Evolutionary conservation across 306 rosid genomes (phyloP).

Genomic region (Casuarina glauca): DNA sequence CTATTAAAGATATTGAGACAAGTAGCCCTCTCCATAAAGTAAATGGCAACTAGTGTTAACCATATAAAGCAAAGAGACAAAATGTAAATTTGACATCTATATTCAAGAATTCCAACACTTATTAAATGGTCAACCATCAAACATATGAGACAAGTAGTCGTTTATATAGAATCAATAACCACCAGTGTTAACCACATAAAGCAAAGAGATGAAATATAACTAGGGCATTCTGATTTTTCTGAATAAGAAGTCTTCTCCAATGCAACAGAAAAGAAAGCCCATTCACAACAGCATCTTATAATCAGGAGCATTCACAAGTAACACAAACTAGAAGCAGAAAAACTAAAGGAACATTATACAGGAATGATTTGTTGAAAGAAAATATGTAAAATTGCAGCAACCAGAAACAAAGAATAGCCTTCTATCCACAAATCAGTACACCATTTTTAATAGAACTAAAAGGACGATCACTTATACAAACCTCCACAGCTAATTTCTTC

Average conservation of each 20-base stretch:
- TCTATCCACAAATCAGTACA: not conserved
- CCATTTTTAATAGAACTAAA: no score
- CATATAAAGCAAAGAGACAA: no score
- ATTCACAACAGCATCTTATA: not conserved
- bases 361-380: not conserved
- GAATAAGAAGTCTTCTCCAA: not conserved
- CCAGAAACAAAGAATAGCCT: not conserved
- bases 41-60: no score
- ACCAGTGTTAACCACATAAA: not conserved
- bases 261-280: not conserved
- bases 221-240: not conserved
- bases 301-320: not conserved
- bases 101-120: not conserved
- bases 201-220: not conserved
- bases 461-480: not conserved
- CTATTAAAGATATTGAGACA: no score
- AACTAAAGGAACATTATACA: not conserved
- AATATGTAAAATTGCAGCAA: not conserved
- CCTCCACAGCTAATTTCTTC: not conserved
- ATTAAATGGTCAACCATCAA: conserved; percentile 11
- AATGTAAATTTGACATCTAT: no score
- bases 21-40: no score
- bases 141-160: no score
- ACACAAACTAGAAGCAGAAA: not conserved
- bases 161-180: no score